Base-by-base conservation (phyloP, 1,284 basidiomycete species). In the Ceratobasidium sp. region DNA sequence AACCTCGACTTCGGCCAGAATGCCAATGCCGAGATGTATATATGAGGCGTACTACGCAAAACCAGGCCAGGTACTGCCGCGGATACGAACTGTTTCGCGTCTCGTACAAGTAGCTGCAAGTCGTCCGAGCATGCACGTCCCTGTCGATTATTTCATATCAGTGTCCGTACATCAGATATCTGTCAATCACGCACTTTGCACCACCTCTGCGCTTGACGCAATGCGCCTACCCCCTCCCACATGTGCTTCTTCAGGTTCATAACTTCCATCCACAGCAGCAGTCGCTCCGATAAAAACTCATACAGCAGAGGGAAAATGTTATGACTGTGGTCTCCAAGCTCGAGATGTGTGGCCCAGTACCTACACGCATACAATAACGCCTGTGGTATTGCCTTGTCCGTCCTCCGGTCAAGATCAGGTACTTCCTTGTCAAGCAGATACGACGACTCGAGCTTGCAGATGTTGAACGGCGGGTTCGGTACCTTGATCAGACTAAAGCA, bases 1-100 rank as follows among this genome's bases (percentile, higher is more conserved):
- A 38, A n/a, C 33, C 33, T 46, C n/a, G 46, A 10, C 33, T 62
- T 44, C 17, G 79, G 80, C 23, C 65, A 48, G 62, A 80, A 80
- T 15, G 79, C 52, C 50, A 80, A 23, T 12, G 67, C 68, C 10
- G 79, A 80, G 3, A 80, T 52, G 66, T 80, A 80, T 20, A 80
- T 77, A 44, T 80, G 79, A 38, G 78, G 74, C n/a, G 78, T 71
- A 57, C 69, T 77, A 12, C 64, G 48, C 38, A 65, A 17, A 3
- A 80, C 69, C 6, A 62, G 48, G 6, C 15, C 38, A 9, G 68
- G 23, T 1, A 48, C 52, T 50, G 79, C 77, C 2, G 40, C 26
- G 17, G 64, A 65, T n/a, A 80, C 61, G 38, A 79, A 79, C n/a
- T 59, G 26, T 12, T 17, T 23, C 3, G 70, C 76, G 76, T 80